phyloP scores from a whole-genome alignment of 768 basidiomycete species.

The Collybia mongolica region DNA sequence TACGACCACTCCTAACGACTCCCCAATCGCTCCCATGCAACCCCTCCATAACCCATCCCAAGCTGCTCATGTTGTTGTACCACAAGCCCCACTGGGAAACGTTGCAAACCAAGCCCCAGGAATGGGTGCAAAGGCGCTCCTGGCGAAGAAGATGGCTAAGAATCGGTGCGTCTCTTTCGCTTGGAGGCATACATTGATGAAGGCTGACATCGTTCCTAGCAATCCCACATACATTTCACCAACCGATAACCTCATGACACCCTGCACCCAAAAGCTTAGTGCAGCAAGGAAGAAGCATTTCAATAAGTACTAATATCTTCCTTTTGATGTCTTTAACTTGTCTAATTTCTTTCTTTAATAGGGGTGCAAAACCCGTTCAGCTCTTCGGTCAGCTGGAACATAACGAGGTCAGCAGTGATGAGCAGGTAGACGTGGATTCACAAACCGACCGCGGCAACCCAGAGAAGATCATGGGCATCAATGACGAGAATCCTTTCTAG shows the following conservation, averaged over 20 bases:
- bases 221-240: slow-evolving; percentile 91
- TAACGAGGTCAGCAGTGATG: slow-evolving; percentile 37
- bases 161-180: slow-evolving; percentile 56
- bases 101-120: slow-evolving; percentile 57
- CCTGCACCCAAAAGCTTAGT: slow-evolving; percentile 87
- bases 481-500: slow-evolving; percentile 77
- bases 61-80: slow-evolving; percentile 74
- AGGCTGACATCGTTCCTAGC: slow-evolving; percentile 36
- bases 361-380: slow-evolving; percentile 60
- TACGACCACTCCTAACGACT: slow-evolving; percentile 61
- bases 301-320: slow-evolving; percentile 58
- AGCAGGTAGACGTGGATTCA: slow-evolving; percentile 25
- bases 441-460: slow-evolving; percentile 19
- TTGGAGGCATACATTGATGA: slow-evolving; percentile 6
- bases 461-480: slow-evolving; percentile 39
- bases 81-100: slow-evolving; percentile 80
- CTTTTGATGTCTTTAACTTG: slow-evolving; percentile 4
- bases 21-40: slow-evolving; percentile 66
- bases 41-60: slow-evolving; percentile 85
- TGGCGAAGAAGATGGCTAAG: slow-evolving; percentile 94
- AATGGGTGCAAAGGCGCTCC: slow-evolving; percentile 86
- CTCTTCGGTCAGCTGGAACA: slow-evolving; percentile 53
- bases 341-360: slow-evolving; percentile 21
- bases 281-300: slow-evolving; percentile 95
- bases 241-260: slow-evolving; percentile 94